Base-by-base conservation (phyloP, 192 early-diverging fungal genomes). In the Coemansia sp. region DNA sequence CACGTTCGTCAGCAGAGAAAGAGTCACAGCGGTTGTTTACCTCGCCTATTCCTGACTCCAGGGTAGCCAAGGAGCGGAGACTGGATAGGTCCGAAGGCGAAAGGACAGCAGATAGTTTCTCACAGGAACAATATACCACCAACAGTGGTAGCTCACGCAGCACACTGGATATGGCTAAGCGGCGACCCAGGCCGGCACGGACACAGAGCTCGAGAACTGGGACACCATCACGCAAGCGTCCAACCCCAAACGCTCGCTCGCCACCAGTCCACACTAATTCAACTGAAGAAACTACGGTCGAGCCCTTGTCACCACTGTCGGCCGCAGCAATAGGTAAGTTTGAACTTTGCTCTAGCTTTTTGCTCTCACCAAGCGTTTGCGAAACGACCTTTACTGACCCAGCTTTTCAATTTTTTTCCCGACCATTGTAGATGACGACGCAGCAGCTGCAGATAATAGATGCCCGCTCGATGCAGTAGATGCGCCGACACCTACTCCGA, bases 11-110 rank as follows among this genome's bases (percentile, higher is more conserved):
- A 29, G 79, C 79, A 29, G 79, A 82, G 43, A 72, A 73, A 42
- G 79, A 82, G 68, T 71, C 79, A 13, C 74, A 77, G 44, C 63
- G 75, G 27, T 59, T 82, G 49, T 82, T 82, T 31, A 70, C 74
- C 0, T 57, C 61, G 22, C 76, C 66, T 7, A 16, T 36, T 5
- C 54, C 54, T 15, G 46, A 20, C 51, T 29, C 70, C 2, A 54
- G 20, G 33, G 38, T 49, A 6, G 61, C 47, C 31, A 63, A 54
- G 61, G 46, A 29, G 27, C 62, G 43, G n/a, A 44, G 34, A 11
- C 47, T 70, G 54, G 54, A 57, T 31, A 57, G 54, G 29, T 33
- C 54, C 15, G 54, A 29, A 33, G 15, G 9, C 49, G 49, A 52
- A 11, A 11, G 49, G 20, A 8, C 20, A 11, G 20, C 54, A 5